Conservation (phyloP, 2,329 filamentous ascomycete genomes). For the Ophiostoma pallidulum region DNA sequence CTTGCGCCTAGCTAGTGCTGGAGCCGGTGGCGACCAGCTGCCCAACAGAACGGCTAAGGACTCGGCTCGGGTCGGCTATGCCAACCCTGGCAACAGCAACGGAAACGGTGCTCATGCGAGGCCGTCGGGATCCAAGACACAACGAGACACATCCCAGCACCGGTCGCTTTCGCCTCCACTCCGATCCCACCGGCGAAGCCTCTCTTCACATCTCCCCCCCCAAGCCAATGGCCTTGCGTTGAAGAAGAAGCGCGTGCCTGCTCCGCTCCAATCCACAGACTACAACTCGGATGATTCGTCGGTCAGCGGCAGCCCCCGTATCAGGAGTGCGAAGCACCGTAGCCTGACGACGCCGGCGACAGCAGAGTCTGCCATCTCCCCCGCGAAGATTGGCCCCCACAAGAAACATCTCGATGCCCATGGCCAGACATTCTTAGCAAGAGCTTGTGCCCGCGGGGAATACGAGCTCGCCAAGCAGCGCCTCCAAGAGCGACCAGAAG, state of each 20-base stretch:
- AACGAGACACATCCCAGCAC: constrained; percentile 28
- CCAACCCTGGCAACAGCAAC: constrained; percentile 14
- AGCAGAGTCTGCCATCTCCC: constrained; percentile 52
- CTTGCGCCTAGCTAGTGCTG: constrained; percentile 39
- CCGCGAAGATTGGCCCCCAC: constrained; percentile 59
- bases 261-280: constrained; percentile 51
- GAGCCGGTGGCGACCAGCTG: constrained; percentile 24
- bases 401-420: constrained; percentile 89
- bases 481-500: constrained; percentile 69
- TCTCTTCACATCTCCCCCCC: constrained; percentile 52
- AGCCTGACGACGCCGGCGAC: constrained; percentile 46
- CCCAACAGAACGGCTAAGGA: constrained; percentile 4
- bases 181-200: constrained; percentile 51
- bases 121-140: constrained; percentile 23
- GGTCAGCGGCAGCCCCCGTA: constrained; percentile 49
- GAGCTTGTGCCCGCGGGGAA: constrained; percentile 79
- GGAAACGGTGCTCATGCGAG: constrained; percentile 18
- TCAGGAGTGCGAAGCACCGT: constrained; percentile 48
- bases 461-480: constrained; percentile 68
- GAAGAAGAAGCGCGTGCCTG: constrained; percentile 54
- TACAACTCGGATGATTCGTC: constrained; percentile 61
- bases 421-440: constrained; percentile 81
- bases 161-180: constrained; percentile 52
- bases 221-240: constrained; percentile 45
- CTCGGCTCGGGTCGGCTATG: constrained; percentile 15